Evolutionary conservation across 176 grass and related monocot genomes (phyloP).

Genomic region (Thinopyrum elongatum): DNA sequence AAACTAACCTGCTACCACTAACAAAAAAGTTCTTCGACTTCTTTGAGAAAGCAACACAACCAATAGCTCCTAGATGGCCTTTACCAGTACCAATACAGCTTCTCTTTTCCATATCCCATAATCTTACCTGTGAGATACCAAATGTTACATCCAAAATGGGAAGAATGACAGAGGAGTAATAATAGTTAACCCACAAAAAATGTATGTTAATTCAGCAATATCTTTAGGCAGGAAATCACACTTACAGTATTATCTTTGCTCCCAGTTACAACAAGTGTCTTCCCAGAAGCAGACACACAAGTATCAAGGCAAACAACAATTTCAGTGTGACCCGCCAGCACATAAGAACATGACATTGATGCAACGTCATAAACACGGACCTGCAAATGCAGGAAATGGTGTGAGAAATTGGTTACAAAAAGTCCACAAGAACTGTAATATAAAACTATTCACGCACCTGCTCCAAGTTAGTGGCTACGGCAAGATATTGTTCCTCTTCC

Average conservation of each 20-base stretch:
- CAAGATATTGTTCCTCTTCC: slow-evolving; percentile 80
- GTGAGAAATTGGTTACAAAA: slow-evolving; percentile 14
- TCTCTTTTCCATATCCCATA: slow-evolving; percentile 84
- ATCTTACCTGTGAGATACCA: slow-evolving; percentile 55
- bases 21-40: slow-evolving; percentile 83
- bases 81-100: slow-evolving; percentile 78
- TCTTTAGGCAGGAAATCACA: slow-evolving; percentile 12
- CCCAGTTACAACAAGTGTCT: slow-evolving; percentile 74
- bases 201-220: neutral
- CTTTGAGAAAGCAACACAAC: slow-evolving; percentile 86
- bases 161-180: neutral
- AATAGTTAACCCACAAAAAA: neutral
- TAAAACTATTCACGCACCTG: slow-evolving; percentile 50
- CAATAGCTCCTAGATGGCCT: slow-evolving; percentile 89
- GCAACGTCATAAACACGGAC: slow-evolving; percentile 82
- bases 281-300: slow-evolving; percentile 65
- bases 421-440: neutral
- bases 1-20: slow-evolving; percentile 89
- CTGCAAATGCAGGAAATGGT: slow-evolving; percentile 40
- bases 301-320: slow-evolving; percentile 94
- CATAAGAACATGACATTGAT: slow-evolving; percentile 92
- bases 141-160: neutral
- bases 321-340: slow-evolving; percentile 81
- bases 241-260: slow-evolving; percentile 96
- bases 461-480: slow-evolving; percentile 93